Evolutionary conservation across 1,139 yeast species (phyloP), one percentile per base, ranked within the genome.

Genomic region (Hanseniaspora gamundiae): DNA sequence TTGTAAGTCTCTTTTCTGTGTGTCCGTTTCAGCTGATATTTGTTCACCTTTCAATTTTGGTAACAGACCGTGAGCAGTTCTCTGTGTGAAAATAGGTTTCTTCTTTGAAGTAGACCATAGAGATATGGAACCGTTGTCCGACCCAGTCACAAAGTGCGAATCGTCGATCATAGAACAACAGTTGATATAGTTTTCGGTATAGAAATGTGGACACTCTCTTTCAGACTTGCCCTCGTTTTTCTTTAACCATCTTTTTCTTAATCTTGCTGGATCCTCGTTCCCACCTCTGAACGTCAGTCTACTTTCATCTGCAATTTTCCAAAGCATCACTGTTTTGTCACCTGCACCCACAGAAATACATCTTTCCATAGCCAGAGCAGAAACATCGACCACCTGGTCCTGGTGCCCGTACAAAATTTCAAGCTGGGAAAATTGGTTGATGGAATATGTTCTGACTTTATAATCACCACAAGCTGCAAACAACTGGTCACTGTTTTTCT

Each of bases 271-370:
- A 56, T 59, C 61, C 39, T 85, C 94, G 27, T 41, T 42, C 48
- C 95, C 95, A 49, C 95, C 95, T 57, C 96, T 74, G 63, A 91
- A 91, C 0, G 96, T 87, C 54, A 91, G 73, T 57, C 97, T 74
- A 2, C 94, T 78, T 65, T 91, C 98, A 56, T 93, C 98, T 24
- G 94, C 76, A 51, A 91, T 86, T 62, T 93, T 91, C 98, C 98
- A 91, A 55, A 85, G 69, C 80, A 93, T 82, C 16, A 93, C 96
- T 1, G 95, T 84, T 55, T 94, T 79, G 64, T 91, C 98, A 56
- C 98, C 75, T 4, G 94, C 73, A 19, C 98, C 98, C 22, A 88
- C 97, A 20, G 95, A 85, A 33, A 91, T 91, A 69, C 98, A 91
- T 43, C 95, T 77, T 59, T 91, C 97, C 61, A 79, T 78, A 16